These are phyloP conservation scores for Zangia roseola DNA, from an alignment of 768 basidiomycete species.

Conservation along the genomic window DNA sequence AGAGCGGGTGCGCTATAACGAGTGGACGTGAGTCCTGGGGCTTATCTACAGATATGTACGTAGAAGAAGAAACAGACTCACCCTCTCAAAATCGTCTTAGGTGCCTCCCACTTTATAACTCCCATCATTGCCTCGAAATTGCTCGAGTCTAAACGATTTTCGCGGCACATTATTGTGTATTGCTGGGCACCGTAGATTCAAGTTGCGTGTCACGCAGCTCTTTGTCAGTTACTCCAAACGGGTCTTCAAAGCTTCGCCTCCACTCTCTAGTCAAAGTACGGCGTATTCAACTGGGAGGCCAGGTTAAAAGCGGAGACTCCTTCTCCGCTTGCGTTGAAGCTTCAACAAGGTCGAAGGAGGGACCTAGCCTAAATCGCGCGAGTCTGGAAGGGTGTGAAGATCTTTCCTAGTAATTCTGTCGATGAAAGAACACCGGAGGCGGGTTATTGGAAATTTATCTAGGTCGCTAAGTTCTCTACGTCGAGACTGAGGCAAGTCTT, in stretches of 20 bases:
- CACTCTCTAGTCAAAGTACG: conserved; percentile 69
- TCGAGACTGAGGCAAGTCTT: no score
- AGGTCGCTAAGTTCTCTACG: conserved; percentile 18
- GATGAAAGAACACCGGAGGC: not conserved
- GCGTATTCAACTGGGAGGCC: conserved; percentile 54
- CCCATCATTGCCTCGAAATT: conserved; percentile 79
- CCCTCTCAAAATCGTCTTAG: conserved; percentile 57
- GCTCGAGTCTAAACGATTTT: conserved; percentile 54
- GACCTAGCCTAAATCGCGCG: not conserved
- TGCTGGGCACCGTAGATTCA: not conserved
- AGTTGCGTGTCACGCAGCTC: not conserved
- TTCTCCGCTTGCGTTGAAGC: not conserved
- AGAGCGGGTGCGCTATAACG: no score
- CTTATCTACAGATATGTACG: not conserved
- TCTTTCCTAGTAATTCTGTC: not conserved
- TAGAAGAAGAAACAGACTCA: conserved; percentile 19
- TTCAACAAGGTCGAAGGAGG: not conserved
- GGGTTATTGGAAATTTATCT: conserved; percentile 2
- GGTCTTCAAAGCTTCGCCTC: conserved; percentile 38
- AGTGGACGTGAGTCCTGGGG: no score
- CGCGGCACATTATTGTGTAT: not conserved
- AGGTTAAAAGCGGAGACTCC: conserved; percentile 59
- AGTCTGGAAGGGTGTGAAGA: not conserved
- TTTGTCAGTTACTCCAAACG: conserved; percentile 20
- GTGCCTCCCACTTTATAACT: conserved; percentile 67